These are phyloP conservation scores for Saccharomyces hybrid DNA, from an alignment of 1,139 yeast genomes.

Conservation along the genomic window DNA sequence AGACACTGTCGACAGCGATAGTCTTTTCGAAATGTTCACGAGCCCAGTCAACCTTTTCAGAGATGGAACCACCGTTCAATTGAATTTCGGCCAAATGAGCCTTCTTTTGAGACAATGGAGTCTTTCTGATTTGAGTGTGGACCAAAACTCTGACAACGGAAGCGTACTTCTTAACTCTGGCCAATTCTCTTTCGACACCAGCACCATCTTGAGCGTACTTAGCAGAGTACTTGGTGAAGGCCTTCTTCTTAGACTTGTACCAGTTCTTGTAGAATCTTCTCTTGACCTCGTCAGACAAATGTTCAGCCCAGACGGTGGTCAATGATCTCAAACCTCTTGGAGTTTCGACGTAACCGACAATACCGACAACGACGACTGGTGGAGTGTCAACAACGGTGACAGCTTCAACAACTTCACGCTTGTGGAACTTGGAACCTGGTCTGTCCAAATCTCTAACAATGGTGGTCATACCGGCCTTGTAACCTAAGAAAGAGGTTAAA, in stretches of 20 bases:
- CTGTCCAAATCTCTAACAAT: constrained; percentile 99
- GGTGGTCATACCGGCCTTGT: constrained; percentile 99
- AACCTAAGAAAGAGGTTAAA: constrained; percentile 98
- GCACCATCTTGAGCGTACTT: constrained; percentile 88
- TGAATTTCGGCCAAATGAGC: constrained; percentile 99
- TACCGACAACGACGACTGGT: constrained; percentile 98
- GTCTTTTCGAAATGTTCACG: constrained; percentile 99
- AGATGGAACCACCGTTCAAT: constrained; percentile 97
- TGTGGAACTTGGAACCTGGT: constrained; percentile 99
- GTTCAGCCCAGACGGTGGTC: constrained; percentile 99
- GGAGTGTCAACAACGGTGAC: constrained; percentile 99
- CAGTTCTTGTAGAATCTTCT: constrained; percentile 99
- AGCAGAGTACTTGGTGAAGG: constrained; percentile 99
- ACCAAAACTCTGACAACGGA: constrained; percentile 97
- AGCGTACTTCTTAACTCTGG: constrained; percentile 98
- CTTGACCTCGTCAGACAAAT: constrained; percentile 97
- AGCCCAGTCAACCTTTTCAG: constrained; percentile 99
- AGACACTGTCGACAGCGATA: constrained; percentile 88
- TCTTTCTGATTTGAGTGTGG: constrained; percentile 99
- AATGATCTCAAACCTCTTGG: constrained; percentile 99
- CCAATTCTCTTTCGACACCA: constrained; percentile 91
- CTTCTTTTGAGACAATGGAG: constrained; percentile 98
- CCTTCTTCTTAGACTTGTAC: constrained; percentile 99
- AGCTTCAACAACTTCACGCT: constrained; percentile 99
- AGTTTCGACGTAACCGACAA: constrained; percentile 99